Conservation (phyloP, 768 basidiomycete species). For the Amanita exitialis region DNA sequence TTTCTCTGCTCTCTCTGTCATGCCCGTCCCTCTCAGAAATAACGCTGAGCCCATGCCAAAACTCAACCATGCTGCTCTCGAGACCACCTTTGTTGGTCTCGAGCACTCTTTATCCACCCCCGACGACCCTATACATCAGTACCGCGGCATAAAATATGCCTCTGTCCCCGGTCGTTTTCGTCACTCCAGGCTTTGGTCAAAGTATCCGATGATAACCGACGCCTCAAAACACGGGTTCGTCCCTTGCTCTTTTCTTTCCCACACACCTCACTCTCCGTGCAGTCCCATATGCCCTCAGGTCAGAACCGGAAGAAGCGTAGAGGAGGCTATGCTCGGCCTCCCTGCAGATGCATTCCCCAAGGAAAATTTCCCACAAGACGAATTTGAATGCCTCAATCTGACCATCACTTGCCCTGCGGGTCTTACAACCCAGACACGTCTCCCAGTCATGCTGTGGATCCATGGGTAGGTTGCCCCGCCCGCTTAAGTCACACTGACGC, state of each 20-base stretch:
- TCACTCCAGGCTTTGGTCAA: slow-evolving; percentile 52
- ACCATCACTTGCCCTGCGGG: slow-evolving; percentile 71
- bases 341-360: slow-evolving; percentile 39
- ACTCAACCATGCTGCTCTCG: slow-evolving; percentile 43
- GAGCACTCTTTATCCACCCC: slow-evolving; percentile 50
- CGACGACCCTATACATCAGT: slow-evolving; percentile 54
- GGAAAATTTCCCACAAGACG: slow-evolving; percentile 52
- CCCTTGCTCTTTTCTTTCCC: slow-evolving; percentile 2
- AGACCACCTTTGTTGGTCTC: slow-evolving; percentile 58
- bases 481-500: slow-evolving; percentile 5
- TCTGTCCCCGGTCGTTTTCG: slow-evolving; percentile 65
- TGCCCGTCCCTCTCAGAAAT: slow-evolving; percentile 19
- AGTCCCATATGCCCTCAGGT: slow-evolving; percentile 75
- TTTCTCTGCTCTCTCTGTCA: slow-evolving; percentile 8
- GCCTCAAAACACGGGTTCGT: slow-evolving; percentile 61
- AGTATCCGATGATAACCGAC: slow-evolving; percentile 49
- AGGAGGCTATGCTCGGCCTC: slow-evolving; percentile 56
- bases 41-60: slow-evolving; percentile 17
- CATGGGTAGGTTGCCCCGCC: slow-evolving; percentile 49
- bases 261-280: background rate
- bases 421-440: slow-evolving; percentile 35
- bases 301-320: slow-evolving; percentile 30
- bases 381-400: slow-evolving; percentile 73
- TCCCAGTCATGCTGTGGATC: slow-evolving; percentile 82
- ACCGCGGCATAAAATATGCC: slow-evolving; percentile 72